These are phyloP conservation scores for Hevea brasiliensis DNA, from an alignment of 345 rosid species.

Conservation along the genomic window DNA sequence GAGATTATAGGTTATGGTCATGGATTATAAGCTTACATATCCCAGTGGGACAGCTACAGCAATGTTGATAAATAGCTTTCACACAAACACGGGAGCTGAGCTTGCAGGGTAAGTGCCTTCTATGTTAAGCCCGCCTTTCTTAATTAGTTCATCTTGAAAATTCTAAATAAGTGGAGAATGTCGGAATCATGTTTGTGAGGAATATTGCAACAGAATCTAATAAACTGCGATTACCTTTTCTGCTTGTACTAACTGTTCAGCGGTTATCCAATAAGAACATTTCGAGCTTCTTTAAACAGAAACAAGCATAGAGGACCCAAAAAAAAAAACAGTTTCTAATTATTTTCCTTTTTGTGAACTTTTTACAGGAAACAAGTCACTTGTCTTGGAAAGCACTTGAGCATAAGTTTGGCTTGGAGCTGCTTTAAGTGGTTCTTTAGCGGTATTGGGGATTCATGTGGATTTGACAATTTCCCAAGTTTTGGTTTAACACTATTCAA, in stretches of 20 bases:
- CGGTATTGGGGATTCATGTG: conserved; percentile 88
- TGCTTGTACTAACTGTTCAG: not conserved
- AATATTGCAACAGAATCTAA: not conserved
- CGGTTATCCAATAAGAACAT: not conserved
- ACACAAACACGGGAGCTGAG: conserved; percentile 81
- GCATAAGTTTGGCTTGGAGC: conserved; percentile 88
- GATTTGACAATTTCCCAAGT: conserved; percentile 90
- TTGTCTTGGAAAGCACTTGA: conserved; percentile 86
- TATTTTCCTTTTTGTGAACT: conserved; percentile 13
- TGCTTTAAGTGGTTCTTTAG: conserved; percentile 99
- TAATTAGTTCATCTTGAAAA: conserved; percentile 3
- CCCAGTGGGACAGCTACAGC: conserved; percentile 98
- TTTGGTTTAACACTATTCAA: conserved; percentile 77
- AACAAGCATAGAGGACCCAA: not conserved
- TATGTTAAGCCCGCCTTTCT: not conserved
- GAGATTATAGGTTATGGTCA: conserved; percentile 60
- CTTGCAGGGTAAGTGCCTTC: conserved; percentile 67
- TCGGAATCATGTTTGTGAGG: not conserved
- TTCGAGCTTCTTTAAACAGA: not conserved
- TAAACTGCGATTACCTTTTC: not conserved
- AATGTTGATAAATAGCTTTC: conserved; percentile 93
- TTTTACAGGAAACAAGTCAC: conserved; percentile 74
- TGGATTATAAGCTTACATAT: conserved; percentile 91
- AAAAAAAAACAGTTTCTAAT: not conserved
- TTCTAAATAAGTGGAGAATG: not conserved